Evolutionary conservation across 768 basidiomycete genomes (phyloP).

Genomic region (Coprinopsis sp.): DNA sequence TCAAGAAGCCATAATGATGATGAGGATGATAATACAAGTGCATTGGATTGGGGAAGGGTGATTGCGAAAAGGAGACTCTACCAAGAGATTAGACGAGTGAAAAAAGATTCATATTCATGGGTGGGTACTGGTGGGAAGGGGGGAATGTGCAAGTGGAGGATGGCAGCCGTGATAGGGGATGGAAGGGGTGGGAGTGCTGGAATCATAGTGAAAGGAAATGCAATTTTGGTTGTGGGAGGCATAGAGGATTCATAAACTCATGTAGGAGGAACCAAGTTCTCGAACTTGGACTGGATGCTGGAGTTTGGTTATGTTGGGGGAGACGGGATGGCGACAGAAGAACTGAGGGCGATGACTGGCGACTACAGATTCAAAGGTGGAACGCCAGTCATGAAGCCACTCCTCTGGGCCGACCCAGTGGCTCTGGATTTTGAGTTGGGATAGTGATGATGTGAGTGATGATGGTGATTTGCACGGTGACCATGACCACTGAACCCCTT

Average conservation of each 20-base stretch:
- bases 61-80: neutral
- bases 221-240: neutral
- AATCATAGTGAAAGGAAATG: neutral
- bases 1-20: neutral
- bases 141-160: neutral
- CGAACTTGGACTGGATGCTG: too few species aligned
- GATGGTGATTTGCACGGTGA: slow-evolving; percentile 32
- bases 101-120: neutral
- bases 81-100: too few species aligned
- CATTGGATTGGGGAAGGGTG: neutral
- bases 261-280: too few species aligned
- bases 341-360: neutral
- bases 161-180: slow-evolving; percentile 2
- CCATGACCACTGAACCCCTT: slow-evolving; percentile 43
- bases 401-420: slow-evolving; percentile 49
- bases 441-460: slow-evolving; percentile 52
- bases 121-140: neutral
- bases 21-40: neutral
- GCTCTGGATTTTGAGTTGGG: slow-evolving; percentile 62
- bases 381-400: slow-evolving; percentile 27
- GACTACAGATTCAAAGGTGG: slow-evolving; percentile 27
- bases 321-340: neutral
- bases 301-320: too few species aligned
- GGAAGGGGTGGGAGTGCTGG: neutral
- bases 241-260: neutral